Evolutionary conservation across 257 asterid genomes (phyloP).

Genomic region (Solanum piurae): DNA sequence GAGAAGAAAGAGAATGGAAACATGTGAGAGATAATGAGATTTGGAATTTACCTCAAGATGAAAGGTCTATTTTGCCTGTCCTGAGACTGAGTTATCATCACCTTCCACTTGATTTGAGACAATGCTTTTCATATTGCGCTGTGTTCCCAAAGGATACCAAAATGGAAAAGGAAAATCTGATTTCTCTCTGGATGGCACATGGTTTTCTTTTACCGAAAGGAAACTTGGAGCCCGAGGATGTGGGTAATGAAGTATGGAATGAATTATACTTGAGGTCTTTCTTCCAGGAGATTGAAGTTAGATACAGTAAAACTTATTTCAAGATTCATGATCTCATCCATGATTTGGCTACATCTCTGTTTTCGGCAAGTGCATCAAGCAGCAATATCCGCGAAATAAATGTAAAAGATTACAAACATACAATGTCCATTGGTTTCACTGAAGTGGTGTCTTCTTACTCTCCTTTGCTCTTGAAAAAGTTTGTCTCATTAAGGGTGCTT

Average conservation of each 20-base stretch:
- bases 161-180: too few relatives aligned
- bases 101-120: too few relatives aligned
- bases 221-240: not conserved
- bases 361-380: not conserved
- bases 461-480: not conserved
- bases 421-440: not conserved
- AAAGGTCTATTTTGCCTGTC: too few relatives aligned
- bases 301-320: not conserved
- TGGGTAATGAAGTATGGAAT: slow-evolving; percentile 15
- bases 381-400: not conserved
- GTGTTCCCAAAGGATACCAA: too few relatives aligned
- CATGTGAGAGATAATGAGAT: too few relatives aligned
- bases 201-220: too few relatives aligned
- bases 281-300: slow-evolving; percentile 1
- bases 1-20: too few relatives aligned
- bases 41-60: too few relatives aligned
- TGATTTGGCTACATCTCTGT: slow-evolving; percentile 5
- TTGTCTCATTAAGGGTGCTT: not conserved
- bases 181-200: too few relatives aligned
- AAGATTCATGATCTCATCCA: slow-evolving; percentile 11
- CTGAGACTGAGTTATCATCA: too few relatives aligned
- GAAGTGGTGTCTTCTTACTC: not conserved
- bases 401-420: not conserved
- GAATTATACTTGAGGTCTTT: slow-evolving; percentile 10
- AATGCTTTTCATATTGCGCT: too few relatives aligned